Conservation (phyloP, 164 flowering plant genomes). For the Akebia trifoliata region DNA sequence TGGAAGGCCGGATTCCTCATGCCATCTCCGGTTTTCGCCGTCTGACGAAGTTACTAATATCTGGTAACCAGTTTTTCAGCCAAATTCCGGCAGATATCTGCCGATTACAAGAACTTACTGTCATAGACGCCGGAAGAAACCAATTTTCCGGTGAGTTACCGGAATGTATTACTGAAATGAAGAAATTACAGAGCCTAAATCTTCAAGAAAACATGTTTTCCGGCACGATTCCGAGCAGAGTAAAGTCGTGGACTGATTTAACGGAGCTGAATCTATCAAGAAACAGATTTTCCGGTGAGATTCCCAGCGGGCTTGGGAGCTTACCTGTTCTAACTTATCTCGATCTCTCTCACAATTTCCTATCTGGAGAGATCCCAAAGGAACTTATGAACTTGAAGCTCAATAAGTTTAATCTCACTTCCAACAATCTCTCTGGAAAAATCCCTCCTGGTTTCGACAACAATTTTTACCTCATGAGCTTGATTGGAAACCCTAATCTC, state of each 20-base stretch:
- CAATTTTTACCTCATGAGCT: slow-evolving; percentile 26
- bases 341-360: slow-evolving; percentile 50
- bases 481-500: slow-evolving; percentile 54
- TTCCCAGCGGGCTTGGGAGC: slow-evolving; percentile 51
- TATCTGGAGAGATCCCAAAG: slow-evolving; percentile 60
- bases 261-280: slow-evolving; percentile 47
- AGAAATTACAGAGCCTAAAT: slow-evolving; percentile 34
- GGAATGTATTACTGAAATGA: slow-evolving; percentile 36
- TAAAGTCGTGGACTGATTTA: slow-evolving; percentile 37
- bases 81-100: slow-evolving; percentile 44
- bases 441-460: slow-evolving; percentile 45
- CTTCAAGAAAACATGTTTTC: slow-evolving; percentile 46
- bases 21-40: slow-evolving; percentile 28
- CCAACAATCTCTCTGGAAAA: slow-evolving; percentile 41
- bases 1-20: slow-evolving; percentile 45
- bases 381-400: slow-evolving; percentile 41
- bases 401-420: slow-evolving; percentile 46
- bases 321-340: slow-evolving; percentile 48
- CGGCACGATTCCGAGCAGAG: slow-evolving; percentile 43
- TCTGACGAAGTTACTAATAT: slow-evolving; percentile 28
- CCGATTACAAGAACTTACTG: slow-evolving; percentile 15
- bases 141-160: slow-evolving; percentile 54
- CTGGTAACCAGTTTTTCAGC: slow-evolving; percentile 52
- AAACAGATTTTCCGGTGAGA: slow-evolving; percentile 49
- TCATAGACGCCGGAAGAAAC: slow-evolving; percentile 37